Evolutionary conservation across 2,329 filamentous ascomycete genomes (phyloP).

Genomic region (Aspergillus novofumigatus): DNA sequence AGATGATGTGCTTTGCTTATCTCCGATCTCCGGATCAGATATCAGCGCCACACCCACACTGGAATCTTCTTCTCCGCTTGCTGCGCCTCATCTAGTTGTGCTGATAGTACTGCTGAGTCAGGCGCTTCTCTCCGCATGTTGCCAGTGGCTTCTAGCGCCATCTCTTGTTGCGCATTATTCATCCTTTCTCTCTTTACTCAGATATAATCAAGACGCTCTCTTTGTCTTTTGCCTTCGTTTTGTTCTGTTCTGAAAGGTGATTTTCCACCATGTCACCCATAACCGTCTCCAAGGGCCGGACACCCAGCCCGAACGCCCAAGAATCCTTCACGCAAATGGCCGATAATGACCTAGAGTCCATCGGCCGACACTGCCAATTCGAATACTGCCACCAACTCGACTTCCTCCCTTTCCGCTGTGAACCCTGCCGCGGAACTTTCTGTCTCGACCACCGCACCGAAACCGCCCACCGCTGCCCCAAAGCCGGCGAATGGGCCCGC

Average conservation of each 20-base stretch:
- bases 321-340: conserved; percentile 39
- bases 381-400: conserved; percentile 91
- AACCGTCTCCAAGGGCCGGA: conserved; percentile 17
- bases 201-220: background rate
- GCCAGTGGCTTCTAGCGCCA: conserved; percentile 17
- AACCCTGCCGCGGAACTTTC: conserved; percentile 78
- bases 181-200: background rate
- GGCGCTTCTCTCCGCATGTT: conserved; percentile 21
- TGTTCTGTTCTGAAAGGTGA: background rate
- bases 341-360: conserved; percentile 72
- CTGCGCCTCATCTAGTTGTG: conserved; percentile 7
- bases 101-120: background rate
- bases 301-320: conserved; percentile 8
- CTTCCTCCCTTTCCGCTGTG: conserved; percentile 91
- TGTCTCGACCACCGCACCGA: conserved; percentile 94
- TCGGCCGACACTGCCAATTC: conserved; percentile 88
- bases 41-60: conserved; percentile 1
- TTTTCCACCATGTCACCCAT: conserved; percentile 23
- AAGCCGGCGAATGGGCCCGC: conserved; percentile 59
- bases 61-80: background rate
- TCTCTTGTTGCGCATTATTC: conserved; percentile 6
- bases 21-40: conserved; percentile 16
- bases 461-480: conserved; percentile 66
- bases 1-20: conserved; percentile 6
- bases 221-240: background rate